These are phyloP conservation scores for Collybiopsis confluens DNA, from an alignment of 768 basidiomycete species.

Conservation along the genomic window DNA sequence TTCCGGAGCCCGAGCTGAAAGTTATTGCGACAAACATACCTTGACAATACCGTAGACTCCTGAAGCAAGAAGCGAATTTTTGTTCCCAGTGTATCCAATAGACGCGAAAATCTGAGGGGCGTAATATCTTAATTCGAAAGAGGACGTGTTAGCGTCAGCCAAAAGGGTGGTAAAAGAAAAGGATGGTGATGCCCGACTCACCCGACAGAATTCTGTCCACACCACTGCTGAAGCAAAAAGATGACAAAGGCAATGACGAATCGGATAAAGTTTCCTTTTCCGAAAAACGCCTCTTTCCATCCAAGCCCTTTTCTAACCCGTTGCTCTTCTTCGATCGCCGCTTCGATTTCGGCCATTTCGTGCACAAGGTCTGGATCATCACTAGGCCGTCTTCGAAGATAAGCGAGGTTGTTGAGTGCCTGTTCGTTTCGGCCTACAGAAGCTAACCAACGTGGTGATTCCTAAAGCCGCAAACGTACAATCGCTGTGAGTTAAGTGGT, in stretches of 20 bases:
- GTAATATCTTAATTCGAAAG: conserved; percentile 48
- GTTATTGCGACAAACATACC: conserved; percentile 9
- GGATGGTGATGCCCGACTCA: neutral
- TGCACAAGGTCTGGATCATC: conserved; percentile 29
- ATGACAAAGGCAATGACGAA: conserved; percentile 59
- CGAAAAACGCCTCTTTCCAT: conserved; percentile 46
- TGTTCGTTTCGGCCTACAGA: conserved; percentile 35
- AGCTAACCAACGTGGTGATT: conserved; percentile 55
- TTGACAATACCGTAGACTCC: conserved; percentile 47
- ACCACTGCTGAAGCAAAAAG: conserved; percentile 58
- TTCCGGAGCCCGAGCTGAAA: no score
- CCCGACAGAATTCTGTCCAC: conserved; percentile 57
- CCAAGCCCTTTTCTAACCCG: conserved; percentile 44
- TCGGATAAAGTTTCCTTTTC: conserved; percentile 55
- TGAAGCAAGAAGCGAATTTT: conserved; percentile 63
- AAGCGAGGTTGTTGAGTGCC: conserved; percentile 41
- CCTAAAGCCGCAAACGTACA: conserved; percentile 21
- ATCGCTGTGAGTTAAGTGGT: neutral
- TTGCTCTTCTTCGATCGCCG: conserved; percentile 53
- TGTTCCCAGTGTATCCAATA: conserved; percentile 61
- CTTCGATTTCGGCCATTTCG: conserved; percentile 58
- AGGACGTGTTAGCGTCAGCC: neutral
- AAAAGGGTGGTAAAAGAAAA: neutral
- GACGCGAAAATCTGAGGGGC: conserved; percentile 72
- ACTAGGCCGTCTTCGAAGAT: conserved; percentile 29